Evolutionary conservation across 108 stramenopile species (phyloP), one percentile per base, ranked within the genome.

Genomic region (Nannochloropsis salina): DNA sequence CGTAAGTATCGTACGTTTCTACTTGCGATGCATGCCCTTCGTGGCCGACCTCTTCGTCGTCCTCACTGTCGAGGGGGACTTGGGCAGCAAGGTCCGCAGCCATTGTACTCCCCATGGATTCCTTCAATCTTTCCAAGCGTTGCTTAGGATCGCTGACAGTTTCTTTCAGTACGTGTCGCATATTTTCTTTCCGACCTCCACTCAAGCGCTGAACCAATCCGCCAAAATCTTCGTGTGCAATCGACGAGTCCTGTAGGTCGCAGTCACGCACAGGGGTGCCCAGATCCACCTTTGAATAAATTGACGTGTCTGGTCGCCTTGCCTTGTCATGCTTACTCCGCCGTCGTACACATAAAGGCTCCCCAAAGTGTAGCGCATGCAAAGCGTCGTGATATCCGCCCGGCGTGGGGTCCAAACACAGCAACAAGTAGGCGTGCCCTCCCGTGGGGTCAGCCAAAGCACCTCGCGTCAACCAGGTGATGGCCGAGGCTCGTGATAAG

Each of bases 341-440:
- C 61, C n/a, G 61, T n/a, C 61, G 4, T n/a, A 74, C 15, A 15
- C 61, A n/a, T 74, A 74, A 74, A 74, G 61, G 61, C 61, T 74
- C 61, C 61, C 61, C 61, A n/a, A 74, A 74, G 2, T 74, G 15
- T 4, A 74, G 61, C 20, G 61, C n/a, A n/a, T n/a, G 61, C 61
- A 74, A 74, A 6, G 61, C n/a, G 20, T 74, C 61, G 61, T 74
- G 61, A n/a, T 74, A 74, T n/a, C n/a, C 61, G 2, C 61, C 61
- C n/a, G 61, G n/a, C 61, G 61, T n/a, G n/a, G 61, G 61, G n/a
- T n/a, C n/a, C 61, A 74, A 74, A 74, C 61, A 74, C 61, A 74
- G 8, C 61, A 74, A 74, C 6, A 74, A 74, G n/a, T 74, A 74
- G 61, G 61, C 61, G 8, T 74, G 61, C 20, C 61, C 61, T 4